These are phyloP conservation scores for Pulicaria dysenterica DNA, from an alignment of 129 eudicot species.

Conservation along the genomic window DNA sequence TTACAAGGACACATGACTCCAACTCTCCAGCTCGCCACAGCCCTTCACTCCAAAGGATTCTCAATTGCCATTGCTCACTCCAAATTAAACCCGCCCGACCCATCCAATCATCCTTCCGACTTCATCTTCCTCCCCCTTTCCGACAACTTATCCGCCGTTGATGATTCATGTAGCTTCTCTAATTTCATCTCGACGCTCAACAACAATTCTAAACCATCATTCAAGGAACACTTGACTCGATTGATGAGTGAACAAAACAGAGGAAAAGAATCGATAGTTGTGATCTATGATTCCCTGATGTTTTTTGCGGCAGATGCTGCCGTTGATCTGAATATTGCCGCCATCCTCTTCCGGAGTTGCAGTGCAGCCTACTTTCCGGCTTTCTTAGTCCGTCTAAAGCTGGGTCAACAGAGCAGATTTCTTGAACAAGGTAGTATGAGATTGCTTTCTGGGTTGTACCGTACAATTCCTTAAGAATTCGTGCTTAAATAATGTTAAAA, in stretches of 20 bases:
- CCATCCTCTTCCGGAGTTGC: conserved; percentile 33
- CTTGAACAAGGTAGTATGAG: conserved; percentile 35
- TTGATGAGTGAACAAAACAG: conserved; percentile 21
- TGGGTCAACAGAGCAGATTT: conserved; percentile 29
- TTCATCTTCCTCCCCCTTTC: conserved; percentile 47
- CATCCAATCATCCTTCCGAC: conserved; percentile 44
- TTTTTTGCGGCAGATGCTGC: conserved; percentile 49
- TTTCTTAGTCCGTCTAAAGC: conserved; percentile 22
- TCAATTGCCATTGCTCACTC: conserved; percentile 49
- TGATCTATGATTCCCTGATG: conserved; percentile 51
- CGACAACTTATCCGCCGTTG: conserved; percentile 25
- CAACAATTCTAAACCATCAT: conserved; percentile 31
- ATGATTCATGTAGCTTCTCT: neutral
- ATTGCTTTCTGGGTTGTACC: neutral
- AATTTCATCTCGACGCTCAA: conserved; percentile 28
- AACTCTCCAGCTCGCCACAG: conserved; percentile 42
- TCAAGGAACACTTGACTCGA: conserved; percentile 38
- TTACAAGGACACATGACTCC: conserved; percentile 53
- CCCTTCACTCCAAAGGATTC: conserved; percentile 48
- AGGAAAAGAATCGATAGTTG: conserved; percentile 31
- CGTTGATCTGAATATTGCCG: conserved; percentile 28
- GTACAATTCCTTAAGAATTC: no score
- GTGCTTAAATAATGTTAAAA: no score
- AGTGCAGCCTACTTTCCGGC: conserved; percentile 37
- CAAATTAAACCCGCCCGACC: conserved; percentile 44